phyloP scores from a whole-genome alignment of 2,329 filamentous ascomycete genomes.

The Zymoseptoria pseudotritici region DNA sequence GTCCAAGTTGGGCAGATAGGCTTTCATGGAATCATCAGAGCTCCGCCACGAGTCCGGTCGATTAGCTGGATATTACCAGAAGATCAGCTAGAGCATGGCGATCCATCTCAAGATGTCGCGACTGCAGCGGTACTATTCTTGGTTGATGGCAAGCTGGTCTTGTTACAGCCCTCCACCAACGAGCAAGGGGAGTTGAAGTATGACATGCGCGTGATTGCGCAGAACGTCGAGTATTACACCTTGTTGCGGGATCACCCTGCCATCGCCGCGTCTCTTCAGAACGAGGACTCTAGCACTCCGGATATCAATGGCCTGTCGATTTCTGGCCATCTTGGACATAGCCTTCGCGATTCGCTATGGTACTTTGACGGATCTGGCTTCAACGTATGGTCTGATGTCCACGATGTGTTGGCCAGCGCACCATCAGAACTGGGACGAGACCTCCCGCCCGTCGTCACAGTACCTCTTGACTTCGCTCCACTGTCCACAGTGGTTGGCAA shows the following conservation, averaged over 20 bases:
- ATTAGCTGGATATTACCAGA: constrained; percentile 95
- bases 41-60: constrained; percentile 82
- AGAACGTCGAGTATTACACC: constrained; percentile 92
- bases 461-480: constrained; percentile 92
- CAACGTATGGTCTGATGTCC: constrained; percentile 81
- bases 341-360: constrained; percentile 83
- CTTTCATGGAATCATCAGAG: constrained; percentile 91
- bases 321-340: constrained; percentile 32
- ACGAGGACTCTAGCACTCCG: constrained; percentile 6
- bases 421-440: constrained; percentile 60
- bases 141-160: constrained; percentile 93
- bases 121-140: constrained; percentile 90
- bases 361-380: constrained; percentile 83
- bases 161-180: constrained; percentile 79
- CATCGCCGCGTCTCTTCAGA: constrained; percentile 16
- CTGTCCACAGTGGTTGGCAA: constrained; percentile 81
- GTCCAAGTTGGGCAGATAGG: constrained; percentile 97
- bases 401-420: constrained; percentile 69
- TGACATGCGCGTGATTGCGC: constrained; percentile 93
- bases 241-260: constrained; percentile 73
- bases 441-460: constrained; percentile 63
- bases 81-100: constrained; percentile 78
- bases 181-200: constrained; percentile 85
- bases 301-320: constrained; percentile 13
- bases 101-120: constrained; percentile 90